Percentiles rank a stretch among this genome's conserved stretches.
Evolutionary conservation across 2,329 filamentous ascomycete species (phyloP).

Genomic region (Epichloe coenophiala): DNA sequence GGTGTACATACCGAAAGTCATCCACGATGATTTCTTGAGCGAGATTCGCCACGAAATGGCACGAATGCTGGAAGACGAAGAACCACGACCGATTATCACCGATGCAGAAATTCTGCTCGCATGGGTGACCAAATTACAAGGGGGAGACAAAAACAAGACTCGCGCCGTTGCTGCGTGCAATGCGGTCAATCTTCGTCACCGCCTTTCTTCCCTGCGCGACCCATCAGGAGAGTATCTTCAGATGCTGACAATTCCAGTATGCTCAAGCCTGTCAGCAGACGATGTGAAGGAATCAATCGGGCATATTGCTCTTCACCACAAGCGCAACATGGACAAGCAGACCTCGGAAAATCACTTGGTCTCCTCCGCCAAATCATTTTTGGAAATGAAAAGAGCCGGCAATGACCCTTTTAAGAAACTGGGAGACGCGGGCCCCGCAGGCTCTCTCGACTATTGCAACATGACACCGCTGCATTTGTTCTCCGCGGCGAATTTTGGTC

Average conservation of each 20-base stretch:
- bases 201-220: slow-evolving; percentile 2
- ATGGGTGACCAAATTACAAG: slow-evolving; percentile 5
- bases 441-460: slow-evolving; percentile 2
- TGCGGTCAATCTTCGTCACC: slow-evolving; percentile 3
- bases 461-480: slow-evolving; percentile 3
- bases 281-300: not conserved
- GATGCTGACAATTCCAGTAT: slow-evolving; percentile 2
- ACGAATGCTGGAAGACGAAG: not conserved
- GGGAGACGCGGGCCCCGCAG: not conserved
- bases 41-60: slow-evolving; percentile 4
- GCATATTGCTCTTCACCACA: slow-evolving; percentile 4
- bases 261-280: slow-evolving; percentile 1
- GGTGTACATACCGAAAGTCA: slow-evolving; percentile 5
- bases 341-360: slow-evolving; percentile 1
- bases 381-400: slow-evolving; percentile 1
- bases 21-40: slow-evolving; percentile 3
- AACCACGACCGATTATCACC: slow-evolving; percentile 1
- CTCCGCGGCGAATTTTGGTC: slow-evolving; percentile 3
- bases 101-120: slow-evolving; percentile 6
- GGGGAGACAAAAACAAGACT: not conserved
- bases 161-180: not conserved
- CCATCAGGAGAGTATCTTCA: slow-evolving; percentile 5
- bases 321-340: slow-evolving; percentile 1
- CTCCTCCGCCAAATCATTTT: not conserved
- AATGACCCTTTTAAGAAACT: not conserved